Base-by-base conservation (phyloP, 306 rosid species). In the Vachellia collinsii region DNA sequence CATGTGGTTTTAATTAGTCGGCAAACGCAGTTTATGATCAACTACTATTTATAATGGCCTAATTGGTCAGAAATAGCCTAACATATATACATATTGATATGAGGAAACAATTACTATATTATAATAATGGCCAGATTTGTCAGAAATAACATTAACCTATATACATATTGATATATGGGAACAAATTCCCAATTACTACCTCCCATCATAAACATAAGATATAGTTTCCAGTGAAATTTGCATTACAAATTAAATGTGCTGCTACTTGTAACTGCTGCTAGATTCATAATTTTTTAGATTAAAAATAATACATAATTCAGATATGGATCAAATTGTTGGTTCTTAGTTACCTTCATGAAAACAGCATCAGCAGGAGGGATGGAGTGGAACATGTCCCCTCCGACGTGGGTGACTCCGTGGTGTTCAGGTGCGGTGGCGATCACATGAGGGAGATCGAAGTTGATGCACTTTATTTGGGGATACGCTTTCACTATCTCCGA, bases 371-470 rank as follows among this genome's bases (percentile, higher is more conserved):
- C 74, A 11, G 8, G 6, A 22, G 74, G 74, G 44, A 70, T 23
- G 6, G 54, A 43, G 11, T 70, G 56, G 16, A 70, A 70, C 74
- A 70, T 70, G 39, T 70, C 74, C 43, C 74, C 74, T 43, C 74
- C 74, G 2, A 70, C 37, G 8, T 70, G 39, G 19, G 39, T 43
- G 37, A 70, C 56, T 43, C 74, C 16, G 1, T 43, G 19, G 34
- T 20, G 20, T 4, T 68, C 36, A 19, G 73, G 73, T 2, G 73
- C 73, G 19, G 37, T 68, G 17, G 73, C 51, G 12, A 68, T 46
- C 36, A 68, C 73, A 68, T 68, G 73, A 6, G 73, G 73, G 11
- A 68, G 51, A 41, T 70, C 74, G 1, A 70, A 70, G 56, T 70
- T 70, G 37, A 44, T 44, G n/a, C 56, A 70, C 44, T 42, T 70